phyloP scores from a whole-genome alignment of 257 asterid genomes.

The Craterostigma plantagineum region DNA sequence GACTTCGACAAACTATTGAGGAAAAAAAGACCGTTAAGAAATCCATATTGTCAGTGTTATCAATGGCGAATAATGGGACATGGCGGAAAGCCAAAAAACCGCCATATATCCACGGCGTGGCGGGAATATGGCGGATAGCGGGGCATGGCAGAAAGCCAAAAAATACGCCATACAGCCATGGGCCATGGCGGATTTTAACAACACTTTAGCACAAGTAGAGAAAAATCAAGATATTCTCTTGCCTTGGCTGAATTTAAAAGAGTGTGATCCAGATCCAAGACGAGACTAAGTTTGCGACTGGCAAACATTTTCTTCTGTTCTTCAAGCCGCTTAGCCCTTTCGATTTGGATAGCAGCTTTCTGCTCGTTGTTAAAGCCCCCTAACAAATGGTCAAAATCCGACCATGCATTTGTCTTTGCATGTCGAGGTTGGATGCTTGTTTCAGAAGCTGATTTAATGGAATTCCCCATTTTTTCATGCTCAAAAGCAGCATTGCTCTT shows the following conservation, averaged over 20 bases:
- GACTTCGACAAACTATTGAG: conserved; percentile 73
- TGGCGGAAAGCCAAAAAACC: too few species aligned
- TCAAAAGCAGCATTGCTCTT: conserved; percentile 6
- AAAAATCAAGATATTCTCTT: conserved; percentile 9
- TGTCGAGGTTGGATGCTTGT: conserved; percentile 43
- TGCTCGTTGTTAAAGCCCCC: conserved; percentile 81
- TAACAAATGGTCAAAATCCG: conserved; percentile 69
- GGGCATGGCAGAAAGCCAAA: too few species aligned
- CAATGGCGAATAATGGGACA: too few species aligned
- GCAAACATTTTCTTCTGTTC: conserved; percentile 90
- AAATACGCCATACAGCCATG: too few species aligned
- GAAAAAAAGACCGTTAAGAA: conserved; percentile 5
- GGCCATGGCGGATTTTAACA: too few species aligned
- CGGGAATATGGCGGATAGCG: too few species aligned
- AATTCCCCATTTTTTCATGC: too few species aligned
- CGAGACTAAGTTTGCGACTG: conserved; percentile 75
- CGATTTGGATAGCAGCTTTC: conserved; percentile 81
- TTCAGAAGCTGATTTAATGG: conserved; percentile 20
- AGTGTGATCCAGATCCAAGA: conserved; percentile 95
- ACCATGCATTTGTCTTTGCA: conserved; percentile 56
- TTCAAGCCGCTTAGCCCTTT: conserved; percentile 81
- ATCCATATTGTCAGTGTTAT: background rate
- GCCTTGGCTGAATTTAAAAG: conserved; percentile 96
- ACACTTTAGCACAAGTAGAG: conserved; percentile 1
- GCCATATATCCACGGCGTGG: too few species aligned